Percentiles rank a stretch among this genome's conserved stretches.
Evolutionary conservation across 371 early-diverging fungal genomes (phyloP).

Genomic region (Furculomyces boomerangus): DNA sequence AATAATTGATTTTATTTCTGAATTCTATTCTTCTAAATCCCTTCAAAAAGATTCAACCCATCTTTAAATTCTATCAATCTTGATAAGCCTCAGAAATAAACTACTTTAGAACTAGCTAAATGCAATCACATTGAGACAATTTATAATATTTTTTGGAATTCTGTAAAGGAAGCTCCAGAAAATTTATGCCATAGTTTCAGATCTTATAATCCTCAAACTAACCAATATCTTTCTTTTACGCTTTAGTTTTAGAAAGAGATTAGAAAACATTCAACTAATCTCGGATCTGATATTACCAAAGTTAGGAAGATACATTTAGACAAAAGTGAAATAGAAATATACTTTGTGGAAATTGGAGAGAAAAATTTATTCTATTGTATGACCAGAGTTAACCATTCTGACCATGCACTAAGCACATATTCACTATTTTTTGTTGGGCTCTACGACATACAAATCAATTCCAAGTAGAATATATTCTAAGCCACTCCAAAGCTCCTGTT

Average conservation of each 20-base stretch:
- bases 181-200: constrained; percentile 36
- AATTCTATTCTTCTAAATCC: no score
- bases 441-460: constrained; percentile 67
- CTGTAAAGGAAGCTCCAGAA: constrained; percentile 13
- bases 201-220: constrained; percentile 25
- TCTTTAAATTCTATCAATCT: not conserved
- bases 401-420: constrained; percentile 47
- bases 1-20: no score
- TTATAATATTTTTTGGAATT: constrained; percentile 17
- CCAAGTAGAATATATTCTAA: constrained; percentile 58
- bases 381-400: constrained; percentile 84
- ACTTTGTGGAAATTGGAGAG: constrained; percentile 3
- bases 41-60: no score
- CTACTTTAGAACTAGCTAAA: no score
- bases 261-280: constrained; percentile 32
- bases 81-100: no score
- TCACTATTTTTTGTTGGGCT: constrained; percentile 57
- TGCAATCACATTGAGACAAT: constrained; percentile 16
- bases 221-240: constrained; percentile 35
- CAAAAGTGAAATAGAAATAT: constrained; percentile 35
- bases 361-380: constrained; percentile 70
- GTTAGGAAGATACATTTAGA: constrained; percentile 12
- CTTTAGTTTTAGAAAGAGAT: constrained; percentile 39
- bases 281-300: constrained; percentile 36
- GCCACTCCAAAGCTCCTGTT: constrained; percentile 46